phyloP scores from a whole-genome alignment of 2,329 filamentous ascomycete genomes.

The Fusarium tuaranense region DNA sequence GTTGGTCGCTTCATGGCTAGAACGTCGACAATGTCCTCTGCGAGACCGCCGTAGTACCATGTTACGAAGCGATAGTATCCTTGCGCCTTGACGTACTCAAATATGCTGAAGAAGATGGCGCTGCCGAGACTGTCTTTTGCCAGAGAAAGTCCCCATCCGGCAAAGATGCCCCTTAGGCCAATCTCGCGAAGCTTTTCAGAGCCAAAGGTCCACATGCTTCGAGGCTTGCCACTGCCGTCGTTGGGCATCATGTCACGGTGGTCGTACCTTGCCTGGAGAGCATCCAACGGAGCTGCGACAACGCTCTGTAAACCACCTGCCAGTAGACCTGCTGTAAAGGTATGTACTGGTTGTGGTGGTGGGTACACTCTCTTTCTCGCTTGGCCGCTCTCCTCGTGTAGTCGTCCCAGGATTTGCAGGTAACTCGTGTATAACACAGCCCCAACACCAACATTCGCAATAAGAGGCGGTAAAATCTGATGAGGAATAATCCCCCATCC shows the following conservation, averaged over 20 bases:
- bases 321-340: slow-evolving; percentile 76
- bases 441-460: slow-evolving; percentile 80
- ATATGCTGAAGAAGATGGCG: slow-evolving; percentile 79
- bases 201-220: slow-evolving; percentile 80
- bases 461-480: slow-evolving; percentile 79
- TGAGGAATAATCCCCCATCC: slow-evolving; percentile 81
- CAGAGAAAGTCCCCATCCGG: slow-evolving; percentile 77
- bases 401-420: slow-evolving; percentile 73
- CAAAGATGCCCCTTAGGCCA: slow-evolving; percentile 77
- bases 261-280: slow-evolving; percentile 79
- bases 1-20: slow-evolving; percentile 60
- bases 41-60: slow-evolving; percentile 74
- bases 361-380: slow-evolving; percentile 75
- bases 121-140: slow-evolving; percentile 77
- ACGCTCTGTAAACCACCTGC: slow-evolving; percentile 78
- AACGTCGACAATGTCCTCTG: slow-evolving; percentile 62
- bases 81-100: slow-evolving; percentile 82
- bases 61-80: slow-evolving; percentile 76
- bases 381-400: slow-evolving; percentile 73
- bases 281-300: slow-evolving; percentile 80
- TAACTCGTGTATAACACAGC: slow-evolving; percentile 82
- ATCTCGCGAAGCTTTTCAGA: slow-evolving; percentile 75
- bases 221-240: slow-evolving; percentile 56
- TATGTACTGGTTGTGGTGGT: slow-evolving; percentile 71
- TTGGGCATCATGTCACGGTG: slow-evolving; percentile 60